phyloP scores from a whole-genome alignment of 1,139 yeast species.

The Eremothecium sinecaudum region DNA sequence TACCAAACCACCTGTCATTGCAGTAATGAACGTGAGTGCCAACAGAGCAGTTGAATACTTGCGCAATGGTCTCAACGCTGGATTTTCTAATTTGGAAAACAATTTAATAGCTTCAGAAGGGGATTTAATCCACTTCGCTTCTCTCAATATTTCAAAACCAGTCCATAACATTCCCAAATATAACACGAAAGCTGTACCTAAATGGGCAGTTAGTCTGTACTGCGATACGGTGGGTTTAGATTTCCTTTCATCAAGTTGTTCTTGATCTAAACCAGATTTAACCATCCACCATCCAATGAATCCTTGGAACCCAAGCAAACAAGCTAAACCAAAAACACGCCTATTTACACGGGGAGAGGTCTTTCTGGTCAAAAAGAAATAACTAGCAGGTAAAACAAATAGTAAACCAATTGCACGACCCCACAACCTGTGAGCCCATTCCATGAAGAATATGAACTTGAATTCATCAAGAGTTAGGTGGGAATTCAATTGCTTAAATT shows the following conservation, averaged over 20 bases:
- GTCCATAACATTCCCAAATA: conserved; percentile 88
- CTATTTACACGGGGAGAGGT: conserved; percentile 63
- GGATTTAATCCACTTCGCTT: conserved; percentile 55
- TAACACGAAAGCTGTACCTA: conserved; percentile 85
- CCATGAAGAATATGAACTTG: conserved; percentile 93
- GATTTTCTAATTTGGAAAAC: conserved; percentile 47
- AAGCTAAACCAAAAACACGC: conserved; percentile 62
- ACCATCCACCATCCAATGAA: conserved; percentile 99
- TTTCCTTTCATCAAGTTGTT: conserved; percentile 66
- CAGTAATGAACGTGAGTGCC: conserved; percentile 69
- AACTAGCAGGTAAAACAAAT: conserved; percentile 75
- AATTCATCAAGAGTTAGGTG: conserved; percentile 88
- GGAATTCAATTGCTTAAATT: conserved; percentile 78
- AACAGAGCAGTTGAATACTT: conserved; percentile 46
- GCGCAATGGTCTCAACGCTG: conserved; percentile 51
- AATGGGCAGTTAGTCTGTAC: conserved; percentile 86
- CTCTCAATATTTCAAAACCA: conserved; percentile 74
- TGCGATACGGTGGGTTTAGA: conserved; percentile 95
- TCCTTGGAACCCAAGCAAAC: conserved; percentile 83
- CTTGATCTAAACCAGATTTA: conserved; percentile 82
- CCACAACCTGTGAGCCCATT: conserved; percentile 91
- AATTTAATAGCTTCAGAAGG: conserved; percentile 46
- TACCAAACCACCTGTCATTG: conserved; percentile 95
- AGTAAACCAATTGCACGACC: conserved; percentile 85
- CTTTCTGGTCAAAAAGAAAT: conserved; percentile 58